Evolutionary conservation across 2,329 filamentous ascomycete genomes (phyloP).

Genomic region (Diaporthe capsici): DNA sequence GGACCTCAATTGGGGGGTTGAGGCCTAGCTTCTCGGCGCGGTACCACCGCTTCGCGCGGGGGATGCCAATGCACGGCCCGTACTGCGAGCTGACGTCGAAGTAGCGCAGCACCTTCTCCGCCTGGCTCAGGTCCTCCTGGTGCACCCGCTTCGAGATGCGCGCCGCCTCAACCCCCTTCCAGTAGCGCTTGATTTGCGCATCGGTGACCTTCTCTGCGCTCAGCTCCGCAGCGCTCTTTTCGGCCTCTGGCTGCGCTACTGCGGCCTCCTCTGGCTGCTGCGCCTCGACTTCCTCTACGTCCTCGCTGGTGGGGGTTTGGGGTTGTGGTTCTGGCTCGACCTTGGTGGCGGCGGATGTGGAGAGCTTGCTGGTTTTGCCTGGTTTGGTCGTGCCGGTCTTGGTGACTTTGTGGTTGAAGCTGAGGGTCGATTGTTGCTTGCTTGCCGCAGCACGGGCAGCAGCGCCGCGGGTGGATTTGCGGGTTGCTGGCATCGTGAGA

Average conservation of each 20-base stretch:
- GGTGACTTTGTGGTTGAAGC: conserved; percentile 70
- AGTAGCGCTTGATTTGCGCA: conserved; percentile 82
- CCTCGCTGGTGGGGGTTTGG: conserved; percentile 45
- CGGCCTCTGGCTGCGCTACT: conserved; percentile 43
- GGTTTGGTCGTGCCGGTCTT: conserved; percentile 65
- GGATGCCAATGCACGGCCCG: conserved; percentile 92
- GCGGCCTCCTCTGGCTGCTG: conserved; percentile 2
- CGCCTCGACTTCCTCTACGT: conserved; percentile 45
- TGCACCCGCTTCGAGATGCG: conserved; percentile 81
- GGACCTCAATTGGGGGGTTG: conserved; percentile 89
- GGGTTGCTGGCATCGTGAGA: conserved; percentile 63
- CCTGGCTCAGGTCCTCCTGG: conserved; percentile 77
- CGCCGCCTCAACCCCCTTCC: conserved; percentile 78
- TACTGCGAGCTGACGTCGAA: conserved; percentile 95
- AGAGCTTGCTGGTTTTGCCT: conserved; percentile 52
- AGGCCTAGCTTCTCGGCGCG: conserved; percentile 86
- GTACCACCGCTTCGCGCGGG: conserved; percentile 87
- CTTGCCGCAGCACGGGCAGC: conserved; percentile 51
- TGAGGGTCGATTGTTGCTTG: conserved; percentile 69
- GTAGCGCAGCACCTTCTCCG: conserved; percentile 90
- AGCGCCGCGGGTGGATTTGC: conserved; percentile 59
- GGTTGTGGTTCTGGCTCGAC: conserved; percentile 39
- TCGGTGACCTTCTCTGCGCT: conserved; percentile 76
- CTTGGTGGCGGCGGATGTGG: conserved; percentile 45
- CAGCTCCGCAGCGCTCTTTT: conserved; percentile 66